Base-by-base conservation (phyloP, 2,329 filamentous ascomycete genomes). In the Penicillium hesseltinei region DNA sequence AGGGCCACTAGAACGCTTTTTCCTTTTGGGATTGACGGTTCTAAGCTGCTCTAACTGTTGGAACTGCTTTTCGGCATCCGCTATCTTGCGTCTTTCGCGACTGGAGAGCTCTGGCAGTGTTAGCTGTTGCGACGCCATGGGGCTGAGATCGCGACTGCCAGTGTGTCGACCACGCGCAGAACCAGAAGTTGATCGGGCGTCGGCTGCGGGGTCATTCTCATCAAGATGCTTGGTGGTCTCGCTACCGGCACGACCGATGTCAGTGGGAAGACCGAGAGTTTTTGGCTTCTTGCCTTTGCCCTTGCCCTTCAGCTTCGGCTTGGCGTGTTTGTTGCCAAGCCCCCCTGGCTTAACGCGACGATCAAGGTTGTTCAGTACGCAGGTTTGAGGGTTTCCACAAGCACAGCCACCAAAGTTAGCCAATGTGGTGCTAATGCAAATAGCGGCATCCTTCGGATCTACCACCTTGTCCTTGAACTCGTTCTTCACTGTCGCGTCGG, bases 31-130 rank as follows among this genome's bases (percentile, higher is more conserved):
- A 33, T 66, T 61, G 17, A 47, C 60, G 17, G 67, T 61, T 56
- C 81, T 78, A n/a, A n/a, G 15, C 62, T 83, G 82, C 64, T 86
- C 84, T 60, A 85, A 76, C 64, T 84, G 80, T 61, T 84, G 80
- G 60, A 87, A 87, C 57, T 86, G 80, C 62, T 83, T 83, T 65
- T 87, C 84, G 42, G 83, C 82, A 54, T 84, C 83, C 53, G 84
- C 82, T 46, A 88, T 78, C 71, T 88, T 88, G 57, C 84, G 82
- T 65, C 81, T 81, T 63, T 88, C 85, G 5, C 85, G 80, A 59
- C 83, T 84, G 2, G 85, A 87, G 60, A 87, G 75, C 60, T 84
- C 84, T 2, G 57, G 43, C 76, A 72, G 8, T 77, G 80, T 29
- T 38, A 38, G 61, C 80, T 80, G 11, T 78, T 78, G 25, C n/a